Evolutionary conservation across 192 early-diverging fungal genomes (phyloP).

Genomic region (Gaertneriomyces semiglobifer): DNA sequence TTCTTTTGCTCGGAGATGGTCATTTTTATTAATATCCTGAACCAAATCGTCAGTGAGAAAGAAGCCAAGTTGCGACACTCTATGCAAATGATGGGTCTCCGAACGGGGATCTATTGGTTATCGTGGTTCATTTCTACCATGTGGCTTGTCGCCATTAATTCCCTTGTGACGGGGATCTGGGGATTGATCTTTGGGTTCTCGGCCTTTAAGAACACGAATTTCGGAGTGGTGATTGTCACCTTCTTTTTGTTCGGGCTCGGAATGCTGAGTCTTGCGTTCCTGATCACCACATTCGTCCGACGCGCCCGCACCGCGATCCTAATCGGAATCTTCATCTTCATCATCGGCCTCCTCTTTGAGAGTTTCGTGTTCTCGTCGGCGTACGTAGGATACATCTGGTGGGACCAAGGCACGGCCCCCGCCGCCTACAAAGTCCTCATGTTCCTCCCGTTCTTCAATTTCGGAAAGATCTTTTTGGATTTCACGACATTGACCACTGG

Average conservation of each 20-base stretch:
- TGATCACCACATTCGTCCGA: constrained; percentile 68
- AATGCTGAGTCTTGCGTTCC: constrained; percentile 67
- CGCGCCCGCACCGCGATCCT: constrained; percentile 59
- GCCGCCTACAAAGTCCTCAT: constrained; percentile 31
- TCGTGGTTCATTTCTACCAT: constrained; percentile 59
- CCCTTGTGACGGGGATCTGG: constrained; percentile 56
- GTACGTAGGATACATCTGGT: constrained; percentile 55
- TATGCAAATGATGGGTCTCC: constrained; percentile 81
- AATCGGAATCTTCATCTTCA: constrained; percentile 74
- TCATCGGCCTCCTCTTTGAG: constrained; percentile 74
- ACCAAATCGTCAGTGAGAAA: constrained; percentile 72
- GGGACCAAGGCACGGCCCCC: constrained; percentile 33
- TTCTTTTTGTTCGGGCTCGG: constrained; percentile 74
- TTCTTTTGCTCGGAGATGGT: constrained; percentile 60
- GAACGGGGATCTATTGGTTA: constrained; percentile 62
- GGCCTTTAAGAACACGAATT: constrained; percentile 63
- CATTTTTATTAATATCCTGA: constrained; percentile 61
- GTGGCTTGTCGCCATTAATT: constrained; percentile 52
- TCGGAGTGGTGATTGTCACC: constrained; percentile 52
- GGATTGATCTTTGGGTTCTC: constrained; percentile 61
- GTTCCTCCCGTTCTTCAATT: constrained; percentile 39
- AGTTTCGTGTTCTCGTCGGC: constrained; percentile 47
- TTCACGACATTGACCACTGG: constrained; percentile 61
- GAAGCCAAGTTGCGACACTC: constrained; percentile 65
- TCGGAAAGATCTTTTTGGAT: constrained; percentile 66